Evolutionary conservation across 345 rosid species (phyloP), one percentile per base, ranked within the genome.

Genomic region (Pistacia atlantica): DNA sequence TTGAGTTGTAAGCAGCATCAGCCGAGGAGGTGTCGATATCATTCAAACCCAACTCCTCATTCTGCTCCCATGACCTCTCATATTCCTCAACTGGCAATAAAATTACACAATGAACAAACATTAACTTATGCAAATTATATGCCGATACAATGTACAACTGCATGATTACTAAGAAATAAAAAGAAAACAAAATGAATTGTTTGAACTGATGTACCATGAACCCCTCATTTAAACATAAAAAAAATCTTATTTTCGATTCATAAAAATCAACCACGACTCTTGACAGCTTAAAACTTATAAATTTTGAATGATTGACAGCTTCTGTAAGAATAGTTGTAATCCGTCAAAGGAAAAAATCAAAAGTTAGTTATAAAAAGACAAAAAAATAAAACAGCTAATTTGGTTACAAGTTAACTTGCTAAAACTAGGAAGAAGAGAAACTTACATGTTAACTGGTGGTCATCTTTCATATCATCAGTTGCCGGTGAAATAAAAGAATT

Each of bases 1-100:
- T 16, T 5, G 69, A 22, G 5, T 80, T 85, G 73, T 95, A 91
- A n/a, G 98, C 94, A 65, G 84, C 91, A 78, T 95, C 98, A 2
- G 97, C 99, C 3, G 93, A 86, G 22, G 94, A 85, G 57, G 99
- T 95, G 77, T 93, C 96, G 0, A 95, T 90, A 78, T 91, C 98
- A 57, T 95, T 95, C 54, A 95, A 86, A 81, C 98, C 98, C 80
- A 95, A 77, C 59, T 95, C 99, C 79, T 95, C 99, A 11, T 93
- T 93, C 79, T 95, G 97, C 70, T 95, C 98, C 97, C 97, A 93
- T 13, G 97, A 88, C 67, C 99, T 91, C 83, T 84, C 90, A 37
- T 90, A 93, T 64, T 95, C 96, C 83, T 93, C 98, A 70, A 75
- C 99, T 91, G 92, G 37, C 68, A 59, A 60, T 33, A 58, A 11